Evolutionary conservation across 2,329 filamentous ascomycete genomes (phyloP), one percentile per base, ranked within the genome.

Genomic region (Coniella vitis): DNA sequence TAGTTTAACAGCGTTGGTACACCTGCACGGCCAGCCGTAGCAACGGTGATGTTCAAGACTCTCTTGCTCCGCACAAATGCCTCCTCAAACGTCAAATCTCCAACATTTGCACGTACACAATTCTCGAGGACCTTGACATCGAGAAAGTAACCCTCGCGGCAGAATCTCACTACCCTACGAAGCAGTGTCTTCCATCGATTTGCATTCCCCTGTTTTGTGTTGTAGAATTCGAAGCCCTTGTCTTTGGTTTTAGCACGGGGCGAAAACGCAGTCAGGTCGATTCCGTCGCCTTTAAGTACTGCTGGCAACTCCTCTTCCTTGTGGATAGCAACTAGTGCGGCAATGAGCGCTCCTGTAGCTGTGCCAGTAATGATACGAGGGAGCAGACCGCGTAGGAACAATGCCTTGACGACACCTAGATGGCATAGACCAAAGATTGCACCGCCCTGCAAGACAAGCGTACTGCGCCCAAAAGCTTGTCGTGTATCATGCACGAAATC

Each of bases 381-480:
- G 39, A 96, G 72, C 14, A 96, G 69, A 0, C 87, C 87, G 22
- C 86, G 79, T 32, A 90, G 69, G 65, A 90, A 87, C 36, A 96
- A 70, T 2, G 90, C 90, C 62, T 91, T 95, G 35, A 95, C 87
- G 5, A 96, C 89, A 7, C 90, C 90, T 4, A 96, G 66, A 65
- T 96, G 91, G 59, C 88, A 95, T 9, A 95, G 69, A 2, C 90
- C 90, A 60, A 96, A 95, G 50, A 95, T 91, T 37, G 89, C 87
- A 13, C 91, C 90, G 41, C 90, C 90, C 63, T 96, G 90, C 1
- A 96, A 68, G 4, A 96, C 85, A 20, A 96, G 74, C 1, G 87
- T 90, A 48, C 84, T 93, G 55, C 90, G 77, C 9, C 90, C 91
- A 67, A 95, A 94, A 0, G 89, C 87, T 63, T 93, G 88, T 10